These are phyloP conservation scores for Antrodiella citrinella DNA, from an alignment of 768 basidiomycete species.

Conservation along the genomic window DNA sequence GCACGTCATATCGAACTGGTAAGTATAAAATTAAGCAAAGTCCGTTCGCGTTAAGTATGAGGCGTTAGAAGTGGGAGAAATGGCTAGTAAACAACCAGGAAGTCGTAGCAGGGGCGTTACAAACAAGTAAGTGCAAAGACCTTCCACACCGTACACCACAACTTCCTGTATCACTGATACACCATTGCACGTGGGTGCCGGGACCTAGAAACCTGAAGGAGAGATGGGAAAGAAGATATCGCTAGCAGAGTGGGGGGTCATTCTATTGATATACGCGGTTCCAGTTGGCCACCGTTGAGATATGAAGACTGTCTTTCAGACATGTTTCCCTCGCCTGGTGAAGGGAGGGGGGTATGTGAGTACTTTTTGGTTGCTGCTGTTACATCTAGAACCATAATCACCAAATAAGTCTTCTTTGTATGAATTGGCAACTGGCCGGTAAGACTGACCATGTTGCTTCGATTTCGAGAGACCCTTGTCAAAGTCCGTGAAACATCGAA, in stretches of 20 bases:
- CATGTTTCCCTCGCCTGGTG: conserved; percentile 34
- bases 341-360: conserved; percentile 21
- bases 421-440: conserved; percentile 22
- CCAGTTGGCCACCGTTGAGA: conserved; percentile 43
- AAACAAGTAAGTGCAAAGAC: not conserved
- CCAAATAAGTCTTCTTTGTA: conserved; percentile 26
- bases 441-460: conserved; percentile 66
- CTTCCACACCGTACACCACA: not conserved
- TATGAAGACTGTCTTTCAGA: conserved; percentile 40
- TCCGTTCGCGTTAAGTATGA: not conserved
- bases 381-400: conserved; percentile 38
- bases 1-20: no score
- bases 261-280: conserved; percentile 72
- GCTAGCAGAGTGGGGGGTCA: conserved; percentile 22
- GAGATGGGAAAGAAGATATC: not conserved
- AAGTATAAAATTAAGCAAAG: not conserved
- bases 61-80: not conserved
- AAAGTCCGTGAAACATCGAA: conserved; percentile 78
- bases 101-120: not conserved
- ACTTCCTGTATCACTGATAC: not conserved
- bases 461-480: conserved; percentile 68
- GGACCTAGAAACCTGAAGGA: conserved; percentile 2
- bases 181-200: not conserved
- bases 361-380: conserved; percentile 38
- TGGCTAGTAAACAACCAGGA: not conserved